Evolutionary conservation across 768 basidiomycete genomes (phyloP), one percentile per base, ranked within the genome.

Genomic region (Pisolithus orientalis): DNA sequence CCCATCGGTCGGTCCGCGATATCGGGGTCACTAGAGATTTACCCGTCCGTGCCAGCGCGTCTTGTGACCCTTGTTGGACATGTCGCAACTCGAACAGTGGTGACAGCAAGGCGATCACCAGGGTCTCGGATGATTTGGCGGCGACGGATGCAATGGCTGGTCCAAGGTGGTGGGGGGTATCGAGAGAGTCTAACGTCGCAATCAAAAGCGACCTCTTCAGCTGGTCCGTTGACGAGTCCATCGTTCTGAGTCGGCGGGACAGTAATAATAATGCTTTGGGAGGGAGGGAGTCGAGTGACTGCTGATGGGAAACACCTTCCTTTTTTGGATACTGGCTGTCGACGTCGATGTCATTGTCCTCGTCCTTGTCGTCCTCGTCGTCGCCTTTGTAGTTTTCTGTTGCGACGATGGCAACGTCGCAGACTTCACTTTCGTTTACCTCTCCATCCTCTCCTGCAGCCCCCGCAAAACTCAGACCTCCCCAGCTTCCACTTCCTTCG

Each of bases 51-150:
- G 31, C 31, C 31, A 32, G 10, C 31, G 8, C 31, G 14, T n/a
- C 39, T 40, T 40, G 16, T 1, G 39, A 51, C 39, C 48, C 53
- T 34, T n/a, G 6, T 34, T n/a, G 6, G 48, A 42, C 55, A 53
- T 16, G 55, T 24, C 24, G 54, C 34, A 54, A 55, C 42, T 79
- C 76, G 65, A 89, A 87, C 54, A 78, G 69, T 4, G 79, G 71
- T 9, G 85, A 84, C 63, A 87, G 71, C 55, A 90, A 76, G 57
- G 88, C 65, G 62, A 90, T 78, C 49, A 80, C 62, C 59, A 90
- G 81, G 10, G 73, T 70, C 16, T 75, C 64, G 6, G 70, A 66
- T 1, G 84, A 77, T 42, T 68, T 70, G 6, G 70, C 57, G 14
- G 51, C 37, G 10, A 84, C 84, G 13, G 71, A 63, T 13, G 73